Evolutionary conservation across 441 rosid genomes (phyloP).

Genomic region (Mallotus repandus): DNA sequence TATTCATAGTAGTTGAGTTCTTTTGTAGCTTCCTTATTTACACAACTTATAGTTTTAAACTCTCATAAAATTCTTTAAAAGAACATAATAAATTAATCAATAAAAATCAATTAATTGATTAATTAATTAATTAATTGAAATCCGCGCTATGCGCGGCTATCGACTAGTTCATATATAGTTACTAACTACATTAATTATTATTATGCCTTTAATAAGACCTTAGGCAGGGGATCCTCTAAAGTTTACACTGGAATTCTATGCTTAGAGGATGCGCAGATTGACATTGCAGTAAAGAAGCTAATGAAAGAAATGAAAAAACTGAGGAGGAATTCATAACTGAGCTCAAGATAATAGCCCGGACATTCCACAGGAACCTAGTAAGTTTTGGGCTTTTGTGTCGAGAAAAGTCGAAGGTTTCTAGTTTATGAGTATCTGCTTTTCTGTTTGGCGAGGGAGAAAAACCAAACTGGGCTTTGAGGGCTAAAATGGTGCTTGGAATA

Average conservation of each 20-base stretch:
- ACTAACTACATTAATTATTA: too few species aligned
- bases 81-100: too few species aligned
- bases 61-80: too few species aligned
- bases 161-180: too few species aligned
- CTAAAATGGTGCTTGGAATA: constrained; percentile 24
- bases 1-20: too few species aligned
- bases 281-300: constrained; percentile 28
- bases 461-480: constrained; percentile 26
- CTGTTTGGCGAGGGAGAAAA: constrained; percentile 25
- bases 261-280: constrained; percentile 12
- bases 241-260: constrained; percentile 28
- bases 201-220: constrained; percentile 17
- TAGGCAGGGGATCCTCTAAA: constrained; percentile 34
- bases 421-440: constrained; percentile 25
- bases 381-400: constrained; percentile 30
- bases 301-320: constrained; percentile 19
- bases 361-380: constrained; percentile 27
- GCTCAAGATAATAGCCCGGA: constrained; percentile 28
- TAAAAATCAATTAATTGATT: too few species aligned
- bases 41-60: too few species aligned
- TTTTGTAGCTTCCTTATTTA: too few species aligned
- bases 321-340: constrained; percentile 30
- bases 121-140: too few species aligned
- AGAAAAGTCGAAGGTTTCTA: constrained; percentile 18
- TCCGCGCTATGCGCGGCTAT: too few species aligned